A percentile compares a stretch with the other conserved stretches of the same genome.
Evolutionary conservation across 2,329 filamentous ascomycete species (phyloP).

Genomic region (Pezicula radicicola): DNA sequence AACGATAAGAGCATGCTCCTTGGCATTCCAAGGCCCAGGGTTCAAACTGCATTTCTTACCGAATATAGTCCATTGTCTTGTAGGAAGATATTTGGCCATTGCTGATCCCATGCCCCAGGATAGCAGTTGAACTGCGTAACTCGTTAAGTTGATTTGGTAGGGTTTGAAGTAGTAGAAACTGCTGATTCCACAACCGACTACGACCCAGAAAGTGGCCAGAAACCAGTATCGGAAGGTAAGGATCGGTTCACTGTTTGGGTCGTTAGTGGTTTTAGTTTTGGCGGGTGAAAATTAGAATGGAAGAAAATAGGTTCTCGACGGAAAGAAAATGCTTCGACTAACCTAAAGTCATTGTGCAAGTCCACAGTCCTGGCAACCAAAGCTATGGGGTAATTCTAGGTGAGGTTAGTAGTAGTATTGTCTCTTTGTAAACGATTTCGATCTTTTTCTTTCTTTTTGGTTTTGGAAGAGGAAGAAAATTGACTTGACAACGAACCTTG

Average conservation of each 20-base stretch:
- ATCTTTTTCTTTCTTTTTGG: too few species aligned
- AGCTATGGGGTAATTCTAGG: slow-evolving; percentile 28
- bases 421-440: too few species aligned
- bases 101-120: slow-evolving; percentile 29
- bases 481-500: not conserved
- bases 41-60: slow-evolving; percentile 29
- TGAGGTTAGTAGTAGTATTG: slow-evolving; percentile 18
- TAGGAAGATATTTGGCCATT: slow-evolving; percentile 26
- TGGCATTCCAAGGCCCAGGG: slow-evolving; percentile 30
- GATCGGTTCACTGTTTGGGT: slow-evolving; percentile 23
- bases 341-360: slow-evolving; percentile 29
- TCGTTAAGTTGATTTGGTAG: slow-evolving; percentile 23
- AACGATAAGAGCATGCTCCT: slow-evolving; percentile 9
- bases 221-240: slow-evolving; percentile 31
- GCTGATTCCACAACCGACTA: slow-evolving; percentile 26
- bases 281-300: too few species aligned
- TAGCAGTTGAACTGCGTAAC: slow-evolving; percentile 29
- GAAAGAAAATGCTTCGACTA: not conserved
- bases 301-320: too few species aligned
- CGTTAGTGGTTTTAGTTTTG: not conserved
- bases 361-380: slow-evolving; percentile 31
- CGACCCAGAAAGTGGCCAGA: slow-evolving; percentile 29
- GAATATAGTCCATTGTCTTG: slow-evolving; percentile 19
- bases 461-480: too few species aligned
- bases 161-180: slow-evolving; percentile 33